Evolutionary conservation across 78 protist genomes (phyloP).

Genomic region (Chrysochromulina parva): DNA sequence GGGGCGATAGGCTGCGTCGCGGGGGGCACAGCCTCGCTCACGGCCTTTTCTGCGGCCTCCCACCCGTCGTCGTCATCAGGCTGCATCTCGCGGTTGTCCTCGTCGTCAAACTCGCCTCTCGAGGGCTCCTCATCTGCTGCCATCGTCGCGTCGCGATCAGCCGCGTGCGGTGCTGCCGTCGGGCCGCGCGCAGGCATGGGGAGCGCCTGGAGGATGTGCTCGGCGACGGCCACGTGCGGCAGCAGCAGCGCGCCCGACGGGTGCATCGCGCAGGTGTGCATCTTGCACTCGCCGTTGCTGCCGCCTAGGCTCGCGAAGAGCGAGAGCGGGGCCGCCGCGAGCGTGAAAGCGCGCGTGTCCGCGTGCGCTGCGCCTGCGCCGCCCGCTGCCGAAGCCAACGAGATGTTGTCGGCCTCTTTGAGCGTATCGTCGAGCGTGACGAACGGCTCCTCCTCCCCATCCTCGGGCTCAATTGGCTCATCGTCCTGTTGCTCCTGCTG

Average conservation of each 20-base stretch:
- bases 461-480: neutral
- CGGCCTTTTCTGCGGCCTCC: too few species aligned
- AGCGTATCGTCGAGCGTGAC: constrained; percentile 35
- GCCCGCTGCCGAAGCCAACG: neutral
- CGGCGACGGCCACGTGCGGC: neutral
- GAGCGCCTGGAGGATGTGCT: neutral
- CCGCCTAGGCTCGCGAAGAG: too few species aligned
- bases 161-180: too few species aligned
- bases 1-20: too few species aligned
- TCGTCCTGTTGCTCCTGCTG: neutral
- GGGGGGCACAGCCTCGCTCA: too few species aligned
- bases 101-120: neutral
- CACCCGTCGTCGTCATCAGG: too few species aligned
- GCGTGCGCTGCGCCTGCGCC: too few species aligned
- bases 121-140: too few species aligned
- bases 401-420: constrained; percentile 12
- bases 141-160: too few species aligned
- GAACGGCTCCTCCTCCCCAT: neutral
- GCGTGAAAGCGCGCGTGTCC: neutral
- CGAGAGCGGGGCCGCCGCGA: constrained; percentile 7
- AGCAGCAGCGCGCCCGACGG: constrained; percentile 3
- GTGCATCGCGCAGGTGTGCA: neutral
- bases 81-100: neutral
- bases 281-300: neutral
- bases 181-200: too few species aligned